A percentile compares a stretch with the other conserved stretches of the same genome.
Evolutionary conservation across 1,139 yeast genomes (phyloP).

Genomic region (Geotrichum reessii): DNA sequence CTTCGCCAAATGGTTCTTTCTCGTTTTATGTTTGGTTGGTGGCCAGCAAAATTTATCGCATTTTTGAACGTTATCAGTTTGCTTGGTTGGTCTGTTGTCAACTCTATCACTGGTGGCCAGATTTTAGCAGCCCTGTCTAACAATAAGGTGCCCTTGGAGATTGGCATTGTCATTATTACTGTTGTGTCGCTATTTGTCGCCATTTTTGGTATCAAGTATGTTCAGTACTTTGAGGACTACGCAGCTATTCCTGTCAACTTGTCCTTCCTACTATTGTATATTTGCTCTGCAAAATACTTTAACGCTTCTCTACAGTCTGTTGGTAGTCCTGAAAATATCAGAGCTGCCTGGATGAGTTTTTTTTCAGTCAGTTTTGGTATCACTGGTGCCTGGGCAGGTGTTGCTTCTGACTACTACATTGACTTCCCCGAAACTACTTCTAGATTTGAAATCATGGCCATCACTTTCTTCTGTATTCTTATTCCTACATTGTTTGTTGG

Average conservation of each 20-base stretch:
- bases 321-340: conserved; percentile 43
- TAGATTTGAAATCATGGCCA: conserved; percentile 47
- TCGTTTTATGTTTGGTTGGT: conserved; percentile 74
- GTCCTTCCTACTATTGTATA: conserved; percentile 63
- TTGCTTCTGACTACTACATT: conserved; percentile 80
- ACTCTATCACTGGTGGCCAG: conserved; percentile 82
- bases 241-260: conserved; percentile 66
- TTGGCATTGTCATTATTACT: conserved; percentile 69
- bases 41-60: conserved; percentile 69
- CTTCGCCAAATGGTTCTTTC: conserved; percentile 82
- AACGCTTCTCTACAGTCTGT: conserved; percentile 39
- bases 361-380: conserved; percentile 72
- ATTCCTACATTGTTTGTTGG: conserved; percentile 78
- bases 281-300: conserved; percentile 56
- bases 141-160: conserved; percentile 59
- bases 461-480: conserved; percentile 65
- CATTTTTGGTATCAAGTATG: conserved; percentile 67
- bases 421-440: conserved; percentile 73
- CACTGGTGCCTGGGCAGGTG: conserved; percentile 87
- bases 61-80: conserved; percentile 65
- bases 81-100: conserved; percentile 83
- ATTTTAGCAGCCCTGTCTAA: conserved; percentile 60
- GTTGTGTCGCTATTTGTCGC: conserved; percentile 60
- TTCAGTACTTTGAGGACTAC: conserved; percentile 60
- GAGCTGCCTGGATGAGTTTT: conserved; percentile 68